Evolutionary conservation across 2,329 filamentous ascomycete species (phyloP).

Genomic region (Blastomyces parvus): DNA sequence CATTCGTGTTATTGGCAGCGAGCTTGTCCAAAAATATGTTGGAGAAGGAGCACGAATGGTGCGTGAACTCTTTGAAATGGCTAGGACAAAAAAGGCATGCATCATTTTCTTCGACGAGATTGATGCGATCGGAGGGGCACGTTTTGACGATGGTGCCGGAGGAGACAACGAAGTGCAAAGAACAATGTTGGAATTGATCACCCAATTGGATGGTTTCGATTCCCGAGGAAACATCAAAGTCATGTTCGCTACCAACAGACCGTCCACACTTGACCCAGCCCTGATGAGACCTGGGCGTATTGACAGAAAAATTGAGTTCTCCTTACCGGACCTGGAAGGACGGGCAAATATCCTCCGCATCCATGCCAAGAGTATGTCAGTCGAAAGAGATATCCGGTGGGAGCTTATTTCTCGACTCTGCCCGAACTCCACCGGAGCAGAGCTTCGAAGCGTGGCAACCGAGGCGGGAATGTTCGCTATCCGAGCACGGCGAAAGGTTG

Average conservation of each 20-base stretch:
- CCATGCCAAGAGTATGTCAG: constrained; percentile 99
- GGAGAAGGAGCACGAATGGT: constrained; percentile 98
- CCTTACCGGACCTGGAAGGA: constrained; percentile 90
- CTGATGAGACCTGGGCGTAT: constrained; percentile 96
- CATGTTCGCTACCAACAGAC: constrained; percentile 97
- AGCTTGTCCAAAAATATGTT: constrained; percentile 97
- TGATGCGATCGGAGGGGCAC: constrained; percentile 87
- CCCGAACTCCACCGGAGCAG: constrained; percentile 93
- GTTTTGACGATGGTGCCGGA: constrained; percentile 92
- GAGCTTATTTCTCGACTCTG: constrained; percentile 95
- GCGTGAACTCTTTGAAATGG: constrained; percentile 98
- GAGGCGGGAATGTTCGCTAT: constrained; percentile 99
- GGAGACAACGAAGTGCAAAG: constrained; percentile 96
- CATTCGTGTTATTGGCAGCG: constrained; percentile 95
- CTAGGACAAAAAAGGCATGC: constrained; percentile 96
- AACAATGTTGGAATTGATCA: constrained; percentile 97
- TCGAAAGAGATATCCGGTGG: constrained; percentile 97
- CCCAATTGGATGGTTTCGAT: constrained; percentile 93
- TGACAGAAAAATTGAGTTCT: constrained; percentile 98
- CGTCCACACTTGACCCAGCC: constrained; percentile 90
- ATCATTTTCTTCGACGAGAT: constrained; percentile 99
- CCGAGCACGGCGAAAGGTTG: constrained; percentile 86
- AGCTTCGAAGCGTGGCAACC: constrained; percentile 90
- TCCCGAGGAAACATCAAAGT: constrained; percentile 97
- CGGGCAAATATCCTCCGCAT: constrained; percentile 96